phyloP scores from a whole-genome alignment of 352 stramenopile species.

The Phytophthora tubulina region DNA sequence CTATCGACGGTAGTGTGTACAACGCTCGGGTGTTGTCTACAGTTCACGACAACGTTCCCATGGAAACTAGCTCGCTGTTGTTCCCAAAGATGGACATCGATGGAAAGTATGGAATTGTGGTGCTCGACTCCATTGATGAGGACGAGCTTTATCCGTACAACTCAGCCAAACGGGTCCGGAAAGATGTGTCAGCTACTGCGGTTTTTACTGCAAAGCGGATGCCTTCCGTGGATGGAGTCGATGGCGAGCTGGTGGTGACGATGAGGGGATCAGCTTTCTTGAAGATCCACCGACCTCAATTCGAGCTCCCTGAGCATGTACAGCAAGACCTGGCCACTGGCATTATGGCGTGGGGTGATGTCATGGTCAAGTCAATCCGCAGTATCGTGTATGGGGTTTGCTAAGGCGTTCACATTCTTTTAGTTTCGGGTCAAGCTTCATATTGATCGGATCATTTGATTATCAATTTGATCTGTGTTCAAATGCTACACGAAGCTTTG shows the following conservation, averaged over 20 bases:
- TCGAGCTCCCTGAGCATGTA: slow-evolving; percentile 4
- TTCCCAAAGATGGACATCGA: slow-evolving; percentile 35
- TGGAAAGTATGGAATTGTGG: slow-evolving; percentile 19
- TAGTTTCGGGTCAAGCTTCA: too few species aligned
- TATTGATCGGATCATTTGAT: too few species aligned
- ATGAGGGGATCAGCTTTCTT: slow-evolving; percentile 36
- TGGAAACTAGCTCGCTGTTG: slow-evolving; percentile 39
- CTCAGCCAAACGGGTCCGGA: slow-evolving; percentile 36
- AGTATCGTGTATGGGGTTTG: slow-evolving; percentile 25
- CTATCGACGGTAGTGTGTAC: slow-evolving; percentile 18
- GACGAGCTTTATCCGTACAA: slow-evolving; percentile 57
- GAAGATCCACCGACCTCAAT: slow-evolving; percentile 38
- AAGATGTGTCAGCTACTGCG: slow-evolving; percentile 46
- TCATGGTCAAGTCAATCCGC: slow-evolving; percentile 37
- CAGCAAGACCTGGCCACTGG: slow-evolving; percentile 15
- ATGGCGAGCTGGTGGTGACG: slow-evolving; percentile 34
- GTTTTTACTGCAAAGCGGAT: slow-evolving; percentile 17
- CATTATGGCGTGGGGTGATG: slow-evolving; percentile 30
- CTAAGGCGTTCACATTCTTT: background rate
- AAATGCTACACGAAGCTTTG: too few species aligned
- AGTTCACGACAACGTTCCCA: slow-evolving; percentile 18
- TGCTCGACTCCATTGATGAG: slow-evolving; percentile 44
- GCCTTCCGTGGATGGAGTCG: background rate
- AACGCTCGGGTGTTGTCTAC: slow-evolving; percentile 25
- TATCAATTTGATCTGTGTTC: too few species aligned